Percentiles rank a stretch among this genome's conserved stretches.
Conservation (phyloP, 495 filamentous ascomycete species). For the Aspergillus kassunensis region DNA sequence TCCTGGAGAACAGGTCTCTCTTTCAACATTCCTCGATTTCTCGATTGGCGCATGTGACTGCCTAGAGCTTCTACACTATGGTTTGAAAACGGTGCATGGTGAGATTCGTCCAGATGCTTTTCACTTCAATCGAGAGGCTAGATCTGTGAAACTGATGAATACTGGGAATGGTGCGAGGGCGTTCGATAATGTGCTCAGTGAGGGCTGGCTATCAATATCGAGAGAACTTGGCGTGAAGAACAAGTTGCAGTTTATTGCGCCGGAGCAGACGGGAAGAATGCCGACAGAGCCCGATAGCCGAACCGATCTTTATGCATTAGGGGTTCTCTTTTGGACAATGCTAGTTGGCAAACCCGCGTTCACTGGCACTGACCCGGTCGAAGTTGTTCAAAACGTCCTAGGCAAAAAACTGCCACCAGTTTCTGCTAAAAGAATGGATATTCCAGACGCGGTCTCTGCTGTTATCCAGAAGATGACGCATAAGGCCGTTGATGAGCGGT, state of each 20-base stretch:
- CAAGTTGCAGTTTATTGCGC: slow-evolving; percentile 83
- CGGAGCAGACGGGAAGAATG: slow-evolving; percentile 88
- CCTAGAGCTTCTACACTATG: slow-evolving; percentile 81
- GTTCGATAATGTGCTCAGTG: slow-evolving; percentile 82
- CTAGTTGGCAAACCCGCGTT: slow-evolving; percentile 75
- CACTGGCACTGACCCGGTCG: slow-evolving; percentile 70
- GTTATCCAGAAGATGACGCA: slow-evolving; percentile 89
- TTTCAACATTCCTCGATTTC: slow-evolving; percentile 78
- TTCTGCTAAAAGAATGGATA: slow-evolving; percentile 67
- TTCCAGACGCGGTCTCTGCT: slow-evolving; percentile 72
- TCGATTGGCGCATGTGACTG: slow-evolving; percentile 82
- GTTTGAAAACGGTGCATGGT: slow-evolving; percentile 75
- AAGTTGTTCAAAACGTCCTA: slow-evolving; percentile 84
- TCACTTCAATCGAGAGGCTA: slow-evolving; percentile 66
- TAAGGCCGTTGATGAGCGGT: slow-evolving; percentile 77
- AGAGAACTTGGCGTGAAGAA: slow-evolving; percentile 75
- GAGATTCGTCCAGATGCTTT: slow-evolving; percentile 87
- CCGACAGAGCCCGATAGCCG: slow-evolving; percentile 83
- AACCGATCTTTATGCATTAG: slow-evolving; percentile 86
- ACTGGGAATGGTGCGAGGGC: slow-evolving; percentile 79
- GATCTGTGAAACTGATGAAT: slow-evolving; percentile 71
- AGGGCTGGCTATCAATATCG: slow-evolving; percentile 77
- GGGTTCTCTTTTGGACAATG: slow-evolving; percentile 81
- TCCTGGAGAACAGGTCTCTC: slow-evolving; percentile 57
- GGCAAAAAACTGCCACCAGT: slow-evolving; percentile 69